Evolutionary conservation across 1,284 basidiomycete species (phyloP).

Genomic region (Leccinum fuscescens): DNA sequence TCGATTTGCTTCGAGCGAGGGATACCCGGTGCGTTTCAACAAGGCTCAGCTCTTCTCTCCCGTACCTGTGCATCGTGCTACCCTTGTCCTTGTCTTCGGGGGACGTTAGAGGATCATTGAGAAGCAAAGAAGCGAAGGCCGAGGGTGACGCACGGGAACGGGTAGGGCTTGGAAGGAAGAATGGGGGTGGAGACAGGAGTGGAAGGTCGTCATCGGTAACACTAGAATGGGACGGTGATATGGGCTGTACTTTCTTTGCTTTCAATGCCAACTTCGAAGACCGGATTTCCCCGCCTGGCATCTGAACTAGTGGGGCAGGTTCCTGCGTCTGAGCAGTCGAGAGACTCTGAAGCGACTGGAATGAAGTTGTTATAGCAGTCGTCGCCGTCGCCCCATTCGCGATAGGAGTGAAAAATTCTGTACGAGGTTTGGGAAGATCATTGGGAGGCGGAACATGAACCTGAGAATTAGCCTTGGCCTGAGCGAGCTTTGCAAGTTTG

Average conservation of each 20-base stretch:
- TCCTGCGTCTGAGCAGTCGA: conserved; percentile 27
- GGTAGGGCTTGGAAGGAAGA: conserved; percentile 52
- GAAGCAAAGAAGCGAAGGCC: conserved; percentile 70
- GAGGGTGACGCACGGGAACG: conserved; percentile 69
- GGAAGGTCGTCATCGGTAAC: conserved; percentile 39
- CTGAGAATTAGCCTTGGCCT: conserved; percentile 50
- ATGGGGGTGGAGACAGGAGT: conserved; percentile 43
- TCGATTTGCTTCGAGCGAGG: conserved; percentile 33
- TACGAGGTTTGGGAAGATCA: conserved; percentile 43
- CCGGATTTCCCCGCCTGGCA: conserved; percentile 36
- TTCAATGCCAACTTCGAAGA: conserved; percentile 70
- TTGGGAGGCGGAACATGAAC: conserved; percentile 32
- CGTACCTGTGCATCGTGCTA: conserved; percentile 27
- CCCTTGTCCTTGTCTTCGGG: conserved; percentile 39
- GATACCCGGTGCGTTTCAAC: conserved; percentile 32
- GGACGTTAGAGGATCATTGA: conserved; percentile 48
- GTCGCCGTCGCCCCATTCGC: conserved; percentile 74
- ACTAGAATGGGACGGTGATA: conserved; percentile 34
- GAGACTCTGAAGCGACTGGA: conserved; percentile 60
- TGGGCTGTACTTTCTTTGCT: conserved; percentile 52
- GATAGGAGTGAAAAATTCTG: conserved; percentile 70
- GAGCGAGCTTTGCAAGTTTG: conserved; percentile 68
- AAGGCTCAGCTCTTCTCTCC: conserved; percentile 32
- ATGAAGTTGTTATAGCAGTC: conserved; percentile 77
- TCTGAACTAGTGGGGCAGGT: conserved; percentile 24